Evolutionary conservation across 768 basidiomycete genomes (phyloP).

Genomic region (Tulasnella sp.): DNA sequence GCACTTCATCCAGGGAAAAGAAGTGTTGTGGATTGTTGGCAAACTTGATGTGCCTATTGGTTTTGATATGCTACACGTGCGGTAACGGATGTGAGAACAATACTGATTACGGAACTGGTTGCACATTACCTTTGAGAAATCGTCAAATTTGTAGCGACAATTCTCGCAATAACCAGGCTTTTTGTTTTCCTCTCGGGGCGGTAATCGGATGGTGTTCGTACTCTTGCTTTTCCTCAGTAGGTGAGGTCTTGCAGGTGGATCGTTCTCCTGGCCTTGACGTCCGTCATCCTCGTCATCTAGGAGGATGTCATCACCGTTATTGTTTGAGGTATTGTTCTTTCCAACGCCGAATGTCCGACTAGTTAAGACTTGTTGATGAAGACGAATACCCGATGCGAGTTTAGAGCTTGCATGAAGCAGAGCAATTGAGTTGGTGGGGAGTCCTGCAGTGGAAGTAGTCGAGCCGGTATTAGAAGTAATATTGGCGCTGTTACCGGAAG

Average conservation of each 20-base stretch:
- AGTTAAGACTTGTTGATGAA: conserved; percentile 44
- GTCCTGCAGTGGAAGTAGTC: conserved; percentile 23
- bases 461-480: conserved; percentile 88
- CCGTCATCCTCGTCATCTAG: no score
- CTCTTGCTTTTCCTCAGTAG: conserved; percentile 47
- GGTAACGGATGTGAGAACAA: conserved; percentile 2
- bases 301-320: neutral
- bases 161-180: conserved; percentile 98
- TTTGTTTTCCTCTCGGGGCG: conserved; percentile 68
- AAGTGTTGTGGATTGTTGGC: conserved; percentile 70
- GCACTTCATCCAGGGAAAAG: conserved; percentile 57
- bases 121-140: conserved; percentile 59
- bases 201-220: conserved; percentile 67
- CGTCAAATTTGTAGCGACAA: conserved; percentile 78
- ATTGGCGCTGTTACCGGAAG: conserved; percentile 88
- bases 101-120: conserved; percentile 15
- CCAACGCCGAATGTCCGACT: conserved; percentile 38
- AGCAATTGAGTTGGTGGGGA: conserved; percentile 19
- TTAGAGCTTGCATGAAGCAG: conserved; percentile 36
- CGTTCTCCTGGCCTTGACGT: conserved; percentile 22
- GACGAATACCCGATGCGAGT: no score
- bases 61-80: conserved; percentile 48
- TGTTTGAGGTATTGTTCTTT: conserved; percentile 13
- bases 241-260: conserved; percentile 21
- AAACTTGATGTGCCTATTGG: conserved; percentile 69